A percentile compares a stretch with the other conserved stretches of the same genome.
Conservation (phyloP, 2,329 filamentous ascomycete species). For the Claviceps monticola region DNA sequence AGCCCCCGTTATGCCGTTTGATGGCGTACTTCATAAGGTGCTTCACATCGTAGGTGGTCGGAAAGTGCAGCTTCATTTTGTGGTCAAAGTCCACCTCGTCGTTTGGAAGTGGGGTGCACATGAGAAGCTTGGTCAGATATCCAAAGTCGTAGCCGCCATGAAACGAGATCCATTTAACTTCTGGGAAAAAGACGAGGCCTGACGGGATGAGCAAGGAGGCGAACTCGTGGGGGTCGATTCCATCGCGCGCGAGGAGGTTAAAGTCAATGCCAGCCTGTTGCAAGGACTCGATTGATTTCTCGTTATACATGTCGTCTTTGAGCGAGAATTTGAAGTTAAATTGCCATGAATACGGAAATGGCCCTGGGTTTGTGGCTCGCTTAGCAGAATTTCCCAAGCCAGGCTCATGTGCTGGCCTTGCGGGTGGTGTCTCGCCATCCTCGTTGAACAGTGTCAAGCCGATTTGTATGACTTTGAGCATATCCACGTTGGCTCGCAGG, state of each 20-base stretch:
- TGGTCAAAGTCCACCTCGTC: constrained; percentile 83
- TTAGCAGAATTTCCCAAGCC: constrained; percentile 22
- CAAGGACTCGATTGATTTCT: constrained; percentile 84
- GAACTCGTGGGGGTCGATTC: constrained; percentile 82
- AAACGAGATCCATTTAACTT: constrained; percentile 93
- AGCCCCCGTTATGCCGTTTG: constrained; percentile 50
- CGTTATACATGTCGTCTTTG: constrained; percentile 93
- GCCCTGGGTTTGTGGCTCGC: constrained; percentile 27
- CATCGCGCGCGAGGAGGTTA: constrained; percentile 64
- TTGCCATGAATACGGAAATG: constrained; percentile 85
- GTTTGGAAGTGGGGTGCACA: constrained; percentile 68
- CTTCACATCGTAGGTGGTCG: constrained; percentile 89
- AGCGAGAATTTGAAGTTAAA: constrained; percentile 98
- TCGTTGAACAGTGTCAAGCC: constrained; percentile 88
- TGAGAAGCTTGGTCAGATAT: constrained; percentile 88
- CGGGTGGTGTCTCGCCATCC: constrained; percentile 73
- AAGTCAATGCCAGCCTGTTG: constrained; percentile 92
- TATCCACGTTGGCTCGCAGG: constrained; percentile 88
- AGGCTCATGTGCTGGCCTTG: constrained; percentile 41
- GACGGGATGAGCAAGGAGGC: constrained; percentile 83
- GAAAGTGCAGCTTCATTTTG: constrained; percentile 85
- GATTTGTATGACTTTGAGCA: constrained; percentile 94
- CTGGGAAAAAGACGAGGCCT: constrained; percentile 73
- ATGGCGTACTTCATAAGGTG: constrained; percentile 88
- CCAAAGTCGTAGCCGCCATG: constrained; percentile 98